These are phyloP conservation scores for Codiaeum variegatum DNA, from an alignment of 441 rosid genomes.

Conservation along the genomic window DNA sequence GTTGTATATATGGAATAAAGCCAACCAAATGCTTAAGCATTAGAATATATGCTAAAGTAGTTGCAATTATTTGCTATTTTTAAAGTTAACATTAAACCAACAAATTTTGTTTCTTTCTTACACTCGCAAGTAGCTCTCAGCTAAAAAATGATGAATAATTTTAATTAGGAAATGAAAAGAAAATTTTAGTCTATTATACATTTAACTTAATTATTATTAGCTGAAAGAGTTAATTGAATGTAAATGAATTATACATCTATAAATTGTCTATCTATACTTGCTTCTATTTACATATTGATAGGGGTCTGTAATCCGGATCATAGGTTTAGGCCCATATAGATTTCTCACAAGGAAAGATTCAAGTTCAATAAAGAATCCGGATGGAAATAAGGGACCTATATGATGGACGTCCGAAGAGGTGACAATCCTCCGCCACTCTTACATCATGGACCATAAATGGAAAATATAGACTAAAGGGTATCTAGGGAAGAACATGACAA, in stretches of 20 bases:
- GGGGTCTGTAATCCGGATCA: too few relatives aligned
- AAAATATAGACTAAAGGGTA: too few relatives aligned
- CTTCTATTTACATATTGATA: too few relatives aligned
- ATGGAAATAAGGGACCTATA: too few relatives aligned
- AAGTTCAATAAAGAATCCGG: too few relatives aligned
- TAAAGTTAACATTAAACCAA: constrained; percentile 19
- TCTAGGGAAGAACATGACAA: too few relatives aligned
- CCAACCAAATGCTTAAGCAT: neutral
- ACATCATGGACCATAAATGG: too few relatives aligned
- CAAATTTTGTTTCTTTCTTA: constrained; percentile 9
- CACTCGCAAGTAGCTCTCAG: constrained; percentile 2
- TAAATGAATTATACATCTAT: neutral
- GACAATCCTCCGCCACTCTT: too few relatives aligned
- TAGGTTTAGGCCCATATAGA: too few relatives aligned
- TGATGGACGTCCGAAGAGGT: too few relatives aligned
- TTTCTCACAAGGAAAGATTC: too few relatives aligned
- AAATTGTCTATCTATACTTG: neutral
- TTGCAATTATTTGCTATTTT: constrained; percentile 17
- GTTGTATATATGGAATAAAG: constrained; percentile 9
- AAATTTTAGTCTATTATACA: neutral
- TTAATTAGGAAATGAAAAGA: neutral
- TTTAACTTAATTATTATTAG: neutral
- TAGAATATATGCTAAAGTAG: constrained; percentile 19
- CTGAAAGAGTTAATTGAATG: neutral
- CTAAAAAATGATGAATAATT: constrained; percentile 14